phyloP scores from a whole-genome alignment of 495 filamentous ascomycete genomes.

The Jackrogersella minutella region DNA sequence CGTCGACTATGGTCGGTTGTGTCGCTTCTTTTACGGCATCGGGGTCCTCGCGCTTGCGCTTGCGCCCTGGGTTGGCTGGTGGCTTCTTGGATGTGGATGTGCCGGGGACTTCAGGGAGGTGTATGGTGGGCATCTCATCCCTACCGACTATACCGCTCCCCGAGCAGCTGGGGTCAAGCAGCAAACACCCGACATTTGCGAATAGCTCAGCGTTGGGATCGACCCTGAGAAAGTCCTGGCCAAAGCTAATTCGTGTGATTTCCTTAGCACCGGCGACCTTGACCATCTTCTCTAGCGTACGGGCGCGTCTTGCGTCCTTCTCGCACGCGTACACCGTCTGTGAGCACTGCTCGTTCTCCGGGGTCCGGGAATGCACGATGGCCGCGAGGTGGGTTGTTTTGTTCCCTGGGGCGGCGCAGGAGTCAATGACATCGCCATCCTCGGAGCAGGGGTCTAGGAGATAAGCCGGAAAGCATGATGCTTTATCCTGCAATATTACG shows the following conservation, averaged over 20 bases:
- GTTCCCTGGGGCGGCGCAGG: conserved; percentile 93
- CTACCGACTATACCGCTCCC: conserved; percentile 93
- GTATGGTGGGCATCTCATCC: conserved; percentile 72
- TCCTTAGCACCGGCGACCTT: conserved; percentile 71
- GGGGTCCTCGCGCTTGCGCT: conserved; percentile 49
- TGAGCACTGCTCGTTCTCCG: conserved; percentile 35
- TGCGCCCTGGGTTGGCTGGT: conserved; percentile 40
- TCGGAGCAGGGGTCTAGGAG: conserved; percentile 68
- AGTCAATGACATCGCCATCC: conserved; percentile 82
- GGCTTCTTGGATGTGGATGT: conserved; percentile 31
- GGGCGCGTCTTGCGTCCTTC: conserved; percentile 69
- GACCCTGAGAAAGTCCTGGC: conserved; percentile 80
- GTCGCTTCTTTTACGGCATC: conserved; percentile 41
- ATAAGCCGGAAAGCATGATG: conserved; percentile 93
- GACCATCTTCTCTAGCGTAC: conserved; percentile 84
- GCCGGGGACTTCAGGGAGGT: conserved; percentile 59
- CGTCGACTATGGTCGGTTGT: conserved; percentile 54
- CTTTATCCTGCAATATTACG: conserved; percentile 94
- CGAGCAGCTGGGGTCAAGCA: conserved; percentile 93
- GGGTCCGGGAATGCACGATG: conserved; percentile 57
- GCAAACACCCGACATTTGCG: conserved; percentile 71
- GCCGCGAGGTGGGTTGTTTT: conserved; percentile 95
- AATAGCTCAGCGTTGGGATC: conserved; percentile 64
- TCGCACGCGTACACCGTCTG: conserved; percentile 73
- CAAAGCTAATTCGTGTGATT: conserved; percentile 69